Evolutionary conservation across 169 alveolate species (phyloP), one percentile per base, ranked within the genome.

Genomic region (Neospora caninum): DNA sequence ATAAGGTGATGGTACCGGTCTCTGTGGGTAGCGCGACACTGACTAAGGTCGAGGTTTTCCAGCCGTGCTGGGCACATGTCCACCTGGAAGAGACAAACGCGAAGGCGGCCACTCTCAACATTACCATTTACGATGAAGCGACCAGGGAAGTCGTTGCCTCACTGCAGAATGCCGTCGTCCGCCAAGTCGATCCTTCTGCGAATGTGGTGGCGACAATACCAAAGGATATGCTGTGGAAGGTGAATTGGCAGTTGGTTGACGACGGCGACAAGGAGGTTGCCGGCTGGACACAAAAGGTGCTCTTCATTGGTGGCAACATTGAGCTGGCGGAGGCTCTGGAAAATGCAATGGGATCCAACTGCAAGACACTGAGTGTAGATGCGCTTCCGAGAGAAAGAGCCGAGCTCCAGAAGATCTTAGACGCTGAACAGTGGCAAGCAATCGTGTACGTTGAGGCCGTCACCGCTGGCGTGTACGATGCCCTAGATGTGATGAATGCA

Each of bases 1-100:
- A 73, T 42, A 70, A 84, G 45, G 96, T 97, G 41, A 95, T 96
- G 97, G 97, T 96, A 49, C 98, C 98, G 31, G 96, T 96, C 41
- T 91, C 95, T 16, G 95, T 96, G 41, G 96, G 95, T n/a, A 78
- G 92, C 82, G 93, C 88, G 36, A 64, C 45, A 39, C 73, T 96
- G 88, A 29, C 91, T 36, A 94, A 92, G 89, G 80, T 86, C 69
- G 93, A 92, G 42, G 88, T 78, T 20, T 54, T 54, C 49, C 83
- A 84, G 42, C 93, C 88, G 41, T 84, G 95, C 80, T 94, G 94
- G 94, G 95, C 95, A 9, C 96, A 92, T 39, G 93, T 94, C 36
- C 86, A 64, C 43, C 80, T 94, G 80, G 70, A 86, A 36, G 91
- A 88, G 27, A 83, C 78, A 39, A 84, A 91, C 36, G 34, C 94